Percentiles rank a stretch among this genome's conserved stretches.
phyloP scores from a whole-genome alignment of 768 basidiomycete species.

The Boletus pseudo-olivaceus region DNA sequence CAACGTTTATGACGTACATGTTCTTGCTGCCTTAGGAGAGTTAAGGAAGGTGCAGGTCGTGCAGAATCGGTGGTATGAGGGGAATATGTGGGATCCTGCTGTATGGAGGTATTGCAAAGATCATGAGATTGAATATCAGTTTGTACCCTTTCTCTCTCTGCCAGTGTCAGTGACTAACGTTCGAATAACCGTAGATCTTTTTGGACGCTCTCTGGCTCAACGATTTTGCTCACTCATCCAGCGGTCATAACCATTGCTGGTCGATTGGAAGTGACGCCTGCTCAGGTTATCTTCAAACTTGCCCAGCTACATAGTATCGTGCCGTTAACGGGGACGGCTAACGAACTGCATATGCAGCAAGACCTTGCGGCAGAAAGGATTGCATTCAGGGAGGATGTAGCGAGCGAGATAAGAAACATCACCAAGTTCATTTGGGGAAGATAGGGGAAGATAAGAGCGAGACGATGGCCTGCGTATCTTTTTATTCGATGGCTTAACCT shows the following conservation, averaged over 20 bases:
- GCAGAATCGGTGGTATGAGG: slow-evolving; percentile 84
- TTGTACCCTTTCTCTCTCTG: slow-evolving; percentile 8
- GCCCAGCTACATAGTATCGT: slow-evolving; percentile 63
- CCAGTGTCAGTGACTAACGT: neutral
- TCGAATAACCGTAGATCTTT: slow-evolving; percentile 54
- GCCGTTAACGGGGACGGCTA: slow-evolving; percentile 74
- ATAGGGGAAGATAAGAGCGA: slow-evolving; percentile 20
- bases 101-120: slow-evolving; percentile 63
- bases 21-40: slow-evolving; percentile 51
- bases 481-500: neutral
- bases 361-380: slow-evolving; percentile 48
- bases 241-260: slow-evolving; percentile 43
- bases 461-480: neutral
- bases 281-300: slow-evolving; percentile 66
- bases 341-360: slow-evolving; percentile 63
- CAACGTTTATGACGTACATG: slow-evolving; percentile 64
- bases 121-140: slow-evolving; percentile 74
- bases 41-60: slow-evolving; percentile 66
- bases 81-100: slow-evolving; percentile 68
- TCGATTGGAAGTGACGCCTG: slow-evolving; percentile 49
- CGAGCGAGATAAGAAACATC: slow-evolving; percentile 22
- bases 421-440: slow-evolving; percentile 31
- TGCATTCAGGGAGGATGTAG: slow-evolving; percentile 30
- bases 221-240: slow-evolving; percentile 52
- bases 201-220: slow-evolving; percentile 84